A percentile compares a stretch with the other conserved stretches of the same genome.
Conservation (phyloP, 495 filamentous ascomycete genomes). For the Hyaloscypha hepaticicola region DNA sequence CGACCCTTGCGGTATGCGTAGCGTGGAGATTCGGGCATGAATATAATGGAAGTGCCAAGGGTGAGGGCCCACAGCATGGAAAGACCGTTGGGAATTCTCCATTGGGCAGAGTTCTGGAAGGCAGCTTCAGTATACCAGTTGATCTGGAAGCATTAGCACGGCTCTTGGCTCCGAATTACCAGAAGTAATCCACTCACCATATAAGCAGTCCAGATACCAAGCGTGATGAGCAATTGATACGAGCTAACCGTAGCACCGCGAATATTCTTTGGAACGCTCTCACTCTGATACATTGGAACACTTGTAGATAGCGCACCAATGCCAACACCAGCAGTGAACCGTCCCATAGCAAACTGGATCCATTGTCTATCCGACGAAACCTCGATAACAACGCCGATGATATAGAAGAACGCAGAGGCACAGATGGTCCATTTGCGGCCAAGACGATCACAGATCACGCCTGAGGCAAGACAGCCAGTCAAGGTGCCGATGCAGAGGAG, state of each 20-base stretch:
- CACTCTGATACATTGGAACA: slow-evolving; percentile 81
- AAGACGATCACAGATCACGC: slow-evolving; percentile 50
- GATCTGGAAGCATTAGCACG: slow-evolving; percentile 50
- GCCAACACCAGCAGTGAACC: slow-evolving; percentile 57
- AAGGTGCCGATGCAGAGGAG: slow-evolving; percentile 67
- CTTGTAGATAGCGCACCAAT: slow-evolving; percentile 55
- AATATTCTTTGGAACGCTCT: slow-evolving; percentile 78
- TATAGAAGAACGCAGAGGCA: slow-evolving; percentile 61
- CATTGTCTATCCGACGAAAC: slow-evolving; percentile 51
- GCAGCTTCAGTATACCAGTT: slow-evolving; percentile 69
- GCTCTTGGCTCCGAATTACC: slow-evolving; percentile 18
- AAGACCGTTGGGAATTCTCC: slow-evolving; percentile 80
- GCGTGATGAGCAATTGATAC: slow-evolving; percentile 82
- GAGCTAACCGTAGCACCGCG: slow-evolving; percentile 78
- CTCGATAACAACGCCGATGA: slow-evolving; percentile 68
- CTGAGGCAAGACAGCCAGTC: slow-evolving; percentile 64
- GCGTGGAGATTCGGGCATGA: slow-evolving; percentile 72
- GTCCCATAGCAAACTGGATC: slow-evolving; percentile 54
- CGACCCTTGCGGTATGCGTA: slow-evolving; percentile 65
- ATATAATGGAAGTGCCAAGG: slow-evolving; percentile 66
- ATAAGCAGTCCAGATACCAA: slow-evolving; percentile 61
- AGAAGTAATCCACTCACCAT: slow-evolving; percentile 21
- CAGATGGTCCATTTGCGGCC: slow-evolving; percentile 49
- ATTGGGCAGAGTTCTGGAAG: slow-evolving; percentile 47
- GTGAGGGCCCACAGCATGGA: slow-evolving; percentile 75